Percentiles rank a stretch among this genome's conserved stretches.
Conservation (phyloP, 371 early-diverging fungal genomes). For the Funneliformis caledonium region DNA sequence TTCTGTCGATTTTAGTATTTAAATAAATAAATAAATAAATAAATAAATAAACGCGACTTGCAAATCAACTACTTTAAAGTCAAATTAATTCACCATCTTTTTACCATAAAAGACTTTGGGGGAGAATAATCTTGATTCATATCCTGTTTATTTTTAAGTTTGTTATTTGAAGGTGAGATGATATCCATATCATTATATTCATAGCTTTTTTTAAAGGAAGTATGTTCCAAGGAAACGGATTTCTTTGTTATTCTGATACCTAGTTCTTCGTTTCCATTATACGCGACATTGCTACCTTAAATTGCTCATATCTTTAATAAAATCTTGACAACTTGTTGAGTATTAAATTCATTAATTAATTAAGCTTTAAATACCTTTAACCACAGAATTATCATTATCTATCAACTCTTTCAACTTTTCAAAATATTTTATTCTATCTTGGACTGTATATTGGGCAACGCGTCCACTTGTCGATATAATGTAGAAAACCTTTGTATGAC, state of each 20-base stretch:
- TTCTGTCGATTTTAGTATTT: no score
- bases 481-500: slow-evolving; percentile 13
- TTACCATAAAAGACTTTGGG: neutral
- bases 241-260: neutral
- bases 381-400: neutral
- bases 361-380: neutral
- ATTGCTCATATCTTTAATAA: neutral
- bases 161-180: neutral
- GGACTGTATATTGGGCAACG: neutral
- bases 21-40: no score
- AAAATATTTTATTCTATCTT: slow-evolving; percentile 13
- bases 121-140: neutral
- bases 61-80: no score
- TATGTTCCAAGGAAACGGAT: neutral
- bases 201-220: neutral
- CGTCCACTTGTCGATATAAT: slow-evolving; percentile 28
- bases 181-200: no score
- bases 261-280: neutral
- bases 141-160: neutral
- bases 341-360: neutral
- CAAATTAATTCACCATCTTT: neutral
- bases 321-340: no score
- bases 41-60: no score
- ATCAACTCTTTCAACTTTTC: slow-evolving; percentile 6
- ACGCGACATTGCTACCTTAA: neutral